Evolutionary conservation across 345 rosid genomes (phyloP), one percentile per base, ranked within the genome.

Genomic region (Eutrema yunnanense): DNA sequence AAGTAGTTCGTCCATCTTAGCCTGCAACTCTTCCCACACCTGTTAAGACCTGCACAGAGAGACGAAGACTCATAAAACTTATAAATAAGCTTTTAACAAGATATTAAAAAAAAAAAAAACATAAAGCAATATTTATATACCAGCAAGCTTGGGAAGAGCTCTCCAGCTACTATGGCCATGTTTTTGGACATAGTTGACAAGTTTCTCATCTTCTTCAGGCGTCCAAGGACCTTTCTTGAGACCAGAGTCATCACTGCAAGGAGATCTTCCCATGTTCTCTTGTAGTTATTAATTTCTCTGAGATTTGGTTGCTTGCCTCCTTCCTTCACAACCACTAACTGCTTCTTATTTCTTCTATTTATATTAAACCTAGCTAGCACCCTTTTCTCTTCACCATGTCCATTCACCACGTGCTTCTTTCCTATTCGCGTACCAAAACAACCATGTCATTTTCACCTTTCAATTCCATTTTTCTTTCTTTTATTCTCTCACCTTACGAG

Each of bases 161-260:
- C 97, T 84, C 97, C 97, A 91, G 83, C 97, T 89, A 59, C 91
- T 93, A 77, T 87, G 97, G 36, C 97, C 97, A 76, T 89, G 83
- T 66, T 83, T 70, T 54, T 87, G 80, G 51, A 91, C 87, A 71
- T 76, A 82, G 12, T 82, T 82, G 50, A 85, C 78, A 46, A 91
- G 91, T 61, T 81, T 88, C 12, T 86, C 79, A 78, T 91, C 97
- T 79, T 91, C 97, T 42, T 91, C 97, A 55, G 88, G 91, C 1
- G 91, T 89, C 97, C 97, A 91, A 10, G 97, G 96, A 58, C 97
- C 97, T 75, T 91, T 91, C 81, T 91, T 91, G 6, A 87, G 86
- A 14, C 90, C 88, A 75, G 71, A 84, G 64, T 89, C 92, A 61
- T 89, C 92, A 76, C 73, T 82, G 26, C 65, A 74, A 70, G 87